These are phyloP conservation scores for Ensete ventricosum DNA, from an alignment of 176 grass and related monocot species.

Conservation along the genomic window DNA sequence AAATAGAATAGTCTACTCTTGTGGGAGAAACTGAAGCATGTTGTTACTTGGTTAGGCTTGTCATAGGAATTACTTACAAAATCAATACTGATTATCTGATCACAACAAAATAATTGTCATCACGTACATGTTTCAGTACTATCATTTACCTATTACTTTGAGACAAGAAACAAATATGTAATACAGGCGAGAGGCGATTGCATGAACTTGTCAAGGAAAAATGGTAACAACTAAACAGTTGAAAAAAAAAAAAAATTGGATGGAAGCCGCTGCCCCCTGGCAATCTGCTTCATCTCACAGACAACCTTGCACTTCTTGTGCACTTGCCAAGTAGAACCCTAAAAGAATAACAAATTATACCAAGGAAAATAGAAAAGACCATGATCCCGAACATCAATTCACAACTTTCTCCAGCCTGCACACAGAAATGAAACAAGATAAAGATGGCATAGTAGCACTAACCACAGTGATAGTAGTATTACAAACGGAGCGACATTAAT, in stretches of 20 bases:
- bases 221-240: background rate
- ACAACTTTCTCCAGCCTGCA: background rate
- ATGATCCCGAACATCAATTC: background rate
- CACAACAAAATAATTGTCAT: background rate
- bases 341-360: background rate
- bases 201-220: background rate
- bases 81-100: background rate
- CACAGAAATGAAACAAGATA: background rate
- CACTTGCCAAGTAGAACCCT: background rate
- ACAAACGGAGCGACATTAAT: background rate
- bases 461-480: background rate
- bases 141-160: background rate
- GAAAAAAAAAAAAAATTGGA: background rate
- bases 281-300: constrained; percentile 8
- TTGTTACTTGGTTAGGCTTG: background rate
- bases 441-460: background rate
- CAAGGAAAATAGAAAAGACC: background rate
- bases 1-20: background rate
- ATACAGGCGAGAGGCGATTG: too few species aligned
- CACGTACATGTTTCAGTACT: background rate
- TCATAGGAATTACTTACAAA: background rate
- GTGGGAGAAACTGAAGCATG: background rate
- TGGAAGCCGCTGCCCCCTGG: background rate
- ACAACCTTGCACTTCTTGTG: background rate
- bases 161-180: background rate